Percentiles rank a stretch among this genome's conserved stretches.
Conservation (phyloP, 805 yeast species). For the Candida nemodendra region DNA sequence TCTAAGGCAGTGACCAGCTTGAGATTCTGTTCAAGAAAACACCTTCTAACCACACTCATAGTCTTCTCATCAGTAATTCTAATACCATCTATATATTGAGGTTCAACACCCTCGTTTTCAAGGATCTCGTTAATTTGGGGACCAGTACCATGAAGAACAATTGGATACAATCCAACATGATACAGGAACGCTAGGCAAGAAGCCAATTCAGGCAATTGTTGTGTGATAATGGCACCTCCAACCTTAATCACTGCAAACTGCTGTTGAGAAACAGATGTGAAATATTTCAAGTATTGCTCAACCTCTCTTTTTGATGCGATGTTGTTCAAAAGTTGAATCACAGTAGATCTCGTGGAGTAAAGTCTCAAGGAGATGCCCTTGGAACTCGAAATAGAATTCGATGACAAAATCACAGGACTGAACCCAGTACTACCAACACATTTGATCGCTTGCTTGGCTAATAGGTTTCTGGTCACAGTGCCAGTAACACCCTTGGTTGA, state of each 20-base stretch:
- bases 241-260: slow-evolving; percentile 98
- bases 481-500: slow-evolving; percentile 13
- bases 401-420: slow-evolving; percentile 18
- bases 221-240: slow-evolving; percentile 98
- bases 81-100: slow-evolving; percentile 94
- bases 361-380: slow-evolving; percentile 18
- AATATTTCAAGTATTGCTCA: slow-evolving; percentile 94
- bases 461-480: slow-evolving; percentile 21
- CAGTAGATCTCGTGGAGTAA: slow-evolving; percentile 87
- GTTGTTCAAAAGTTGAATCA: slow-evolving; percentile 89
- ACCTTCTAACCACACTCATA: slow-evolving; percentile 93
- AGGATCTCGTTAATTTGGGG: slow-evolving; percentile 95
- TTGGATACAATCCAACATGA: slow-evolving; percentile 96
- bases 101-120: slow-evolving; percentile 93
- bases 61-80: slow-evolving; percentile 93
- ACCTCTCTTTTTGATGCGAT: slow-evolving; percentile 98
- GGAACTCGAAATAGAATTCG: slow-evolving; percentile 8
- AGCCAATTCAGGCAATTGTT: slow-evolving; percentile 88
- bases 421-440: slow-evolving; percentile 14
- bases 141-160: slow-evolving; percentile 97
- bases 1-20: slow-evolving; percentile 94
- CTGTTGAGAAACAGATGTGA: slow-evolving; percentile 93
- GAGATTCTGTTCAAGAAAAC: slow-evolving; percentile 93
- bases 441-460: slow-evolving; percentile 25
- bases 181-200: slow-evolving; percentile 93